phyloP scores from a whole-genome alignment of 129 eudicot species.

The Pulicaria dysenterica region DNA sequence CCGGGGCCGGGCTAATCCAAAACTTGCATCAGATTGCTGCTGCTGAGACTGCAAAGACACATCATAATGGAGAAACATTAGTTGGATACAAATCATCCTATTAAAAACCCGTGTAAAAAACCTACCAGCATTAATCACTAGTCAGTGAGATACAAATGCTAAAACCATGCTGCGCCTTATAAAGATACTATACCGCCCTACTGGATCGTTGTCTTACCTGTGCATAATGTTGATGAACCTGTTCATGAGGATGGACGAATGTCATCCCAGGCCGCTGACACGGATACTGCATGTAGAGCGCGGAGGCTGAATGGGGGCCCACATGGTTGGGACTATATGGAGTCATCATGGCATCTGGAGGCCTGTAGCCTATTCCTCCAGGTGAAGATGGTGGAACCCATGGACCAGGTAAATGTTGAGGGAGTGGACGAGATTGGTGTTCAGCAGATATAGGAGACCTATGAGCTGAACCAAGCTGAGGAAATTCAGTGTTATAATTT shows the following conservation, averaged over 20 bases:
- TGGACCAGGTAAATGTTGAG: constrained; percentile 72
- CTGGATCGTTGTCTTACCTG: constrained; percentile 48
- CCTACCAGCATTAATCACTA: no score
- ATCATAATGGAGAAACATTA: constrained; percentile 22
- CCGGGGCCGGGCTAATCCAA: constrained; percentile 99
- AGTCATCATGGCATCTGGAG: constrained; percentile 75
- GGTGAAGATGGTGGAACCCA: constrained; percentile 84
- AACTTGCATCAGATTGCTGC: constrained; percentile 75
- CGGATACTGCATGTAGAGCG: constrained; percentile 78
- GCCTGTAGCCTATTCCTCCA: constrained; percentile 84
- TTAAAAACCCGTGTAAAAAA: neutral
- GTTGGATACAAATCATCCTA: neutral
- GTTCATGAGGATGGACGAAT: constrained; percentile 87
- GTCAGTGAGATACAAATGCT: no score
- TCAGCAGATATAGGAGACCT: constrained; percentile 70
- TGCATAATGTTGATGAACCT: constrained; percentile 67
- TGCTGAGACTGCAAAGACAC: constrained; percentile 60
- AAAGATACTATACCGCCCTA: no score
- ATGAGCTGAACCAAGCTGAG: constrained; percentile 85
- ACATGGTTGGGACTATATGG: constrained; percentile 69
- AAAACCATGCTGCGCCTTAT: no score
- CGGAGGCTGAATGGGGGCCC: constrained; percentile 61
- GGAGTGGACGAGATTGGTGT: constrained; percentile 63
- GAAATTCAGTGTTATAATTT: constrained; percentile 94
- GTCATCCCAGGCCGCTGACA: constrained; percentile 81